These are phyloP conservation scores for Diutina rugosa DNA, from an alignment of 1,139 yeast genomes.

Conservation along the genomic window DNA sequence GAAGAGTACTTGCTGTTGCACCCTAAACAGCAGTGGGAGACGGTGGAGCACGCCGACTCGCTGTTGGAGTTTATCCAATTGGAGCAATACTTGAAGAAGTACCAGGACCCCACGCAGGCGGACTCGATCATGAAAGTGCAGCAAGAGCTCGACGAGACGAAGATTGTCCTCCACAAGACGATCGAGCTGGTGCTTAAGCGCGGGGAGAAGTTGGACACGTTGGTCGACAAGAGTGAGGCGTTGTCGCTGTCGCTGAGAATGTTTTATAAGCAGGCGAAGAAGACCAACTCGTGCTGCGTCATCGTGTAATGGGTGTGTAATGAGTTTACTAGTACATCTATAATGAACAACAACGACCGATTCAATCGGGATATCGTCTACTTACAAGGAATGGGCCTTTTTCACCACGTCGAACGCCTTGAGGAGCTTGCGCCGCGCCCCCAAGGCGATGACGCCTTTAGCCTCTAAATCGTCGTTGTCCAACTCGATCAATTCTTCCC, in stretches of 20 bases:
- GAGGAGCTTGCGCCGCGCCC: constrained; percentile 84
- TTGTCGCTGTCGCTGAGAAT: constrained; percentile 78
- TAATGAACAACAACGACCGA: not conserved
- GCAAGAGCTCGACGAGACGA: constrained; percentile 95
- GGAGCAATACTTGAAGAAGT: constrained; percentile 60
- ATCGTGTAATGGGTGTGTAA: constrained; percentile 34
- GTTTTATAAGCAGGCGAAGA: constrained; percentile 96
- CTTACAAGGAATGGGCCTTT: constrained; percentile 1
- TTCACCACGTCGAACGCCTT: constrained; percentile 78
- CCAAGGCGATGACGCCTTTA: constrained; percentile 84
- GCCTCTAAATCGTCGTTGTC: constrained; percentile 58
- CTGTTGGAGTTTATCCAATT: constrained; percentile 46
- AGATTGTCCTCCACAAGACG: constrained; percentile 90
- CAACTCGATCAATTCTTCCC: constrained; percentile 69
- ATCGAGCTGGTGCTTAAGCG: constrained; percentile 90
- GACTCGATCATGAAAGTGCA: constrained; percentile 96
- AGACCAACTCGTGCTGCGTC: constrained; percentile 91
- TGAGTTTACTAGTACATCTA: not conserved
- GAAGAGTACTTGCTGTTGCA: constrained; percentile 84
- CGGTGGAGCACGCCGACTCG: constrained; percentile 35
- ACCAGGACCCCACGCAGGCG: constrained; percentile 96
- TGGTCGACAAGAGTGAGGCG: constrained; percentile 93
- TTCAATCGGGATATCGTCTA: not conserved
- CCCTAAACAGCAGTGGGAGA: constrained; percentile 62
- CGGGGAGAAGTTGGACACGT: constrained; percentile 88